Percentiles rank a stretch among this genome's conserved stretches.
phyloP scores from a whole-genome alignment of 495 filamentous ascomycete species.

The Stereocaulon alpinum region DNA sequence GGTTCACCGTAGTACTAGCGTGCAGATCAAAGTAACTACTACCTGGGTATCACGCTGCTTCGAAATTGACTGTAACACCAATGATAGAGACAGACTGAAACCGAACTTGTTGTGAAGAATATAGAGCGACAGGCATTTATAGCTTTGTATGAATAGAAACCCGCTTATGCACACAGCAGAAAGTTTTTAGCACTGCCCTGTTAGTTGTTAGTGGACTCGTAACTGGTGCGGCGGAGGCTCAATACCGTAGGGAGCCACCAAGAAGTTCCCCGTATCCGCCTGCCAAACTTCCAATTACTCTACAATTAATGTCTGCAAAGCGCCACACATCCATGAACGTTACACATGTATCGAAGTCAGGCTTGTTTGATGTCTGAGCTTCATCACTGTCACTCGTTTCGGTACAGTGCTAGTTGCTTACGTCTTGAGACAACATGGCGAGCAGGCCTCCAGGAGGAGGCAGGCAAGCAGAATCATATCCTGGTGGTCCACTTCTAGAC shows the following conservation, averaged over 20 bases:
- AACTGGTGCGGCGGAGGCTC: not conserved
- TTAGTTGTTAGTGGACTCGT: not conserved
- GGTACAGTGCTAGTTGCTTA: not conserved
- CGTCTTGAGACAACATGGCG: conserved; percentile 39
- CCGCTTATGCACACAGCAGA: no score
- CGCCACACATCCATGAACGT: not conserved
- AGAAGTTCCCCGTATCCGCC: no score
- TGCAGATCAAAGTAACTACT: not conserved
- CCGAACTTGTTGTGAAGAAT: not conserved
- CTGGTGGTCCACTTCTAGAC: conserved; percentile 64
- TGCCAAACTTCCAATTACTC: not conserved
- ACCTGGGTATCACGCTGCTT: not conserved
- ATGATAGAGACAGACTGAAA: not conserved
- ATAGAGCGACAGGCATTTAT: no score
- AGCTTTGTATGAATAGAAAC: not conserved
- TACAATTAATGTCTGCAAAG: not conserved
- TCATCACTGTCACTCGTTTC: not conserved
- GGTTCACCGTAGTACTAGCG: no score
- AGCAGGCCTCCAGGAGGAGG: conserved; percentile 56
- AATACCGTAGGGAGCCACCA: no score
- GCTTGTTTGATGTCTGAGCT: conserved; percentile 9
- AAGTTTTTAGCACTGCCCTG: not conserved
- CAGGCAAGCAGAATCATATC: conserved; percentile 46
- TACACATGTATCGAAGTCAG: conserved; percentile 7
- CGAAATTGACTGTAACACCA: not conserved